A percentile compares a stretch with the other conserved stretches of the same genome.
Conservation (phyloP, 2,329 filamentous ascomycete species). For the Clonostachys rhizophaga region DNA sequence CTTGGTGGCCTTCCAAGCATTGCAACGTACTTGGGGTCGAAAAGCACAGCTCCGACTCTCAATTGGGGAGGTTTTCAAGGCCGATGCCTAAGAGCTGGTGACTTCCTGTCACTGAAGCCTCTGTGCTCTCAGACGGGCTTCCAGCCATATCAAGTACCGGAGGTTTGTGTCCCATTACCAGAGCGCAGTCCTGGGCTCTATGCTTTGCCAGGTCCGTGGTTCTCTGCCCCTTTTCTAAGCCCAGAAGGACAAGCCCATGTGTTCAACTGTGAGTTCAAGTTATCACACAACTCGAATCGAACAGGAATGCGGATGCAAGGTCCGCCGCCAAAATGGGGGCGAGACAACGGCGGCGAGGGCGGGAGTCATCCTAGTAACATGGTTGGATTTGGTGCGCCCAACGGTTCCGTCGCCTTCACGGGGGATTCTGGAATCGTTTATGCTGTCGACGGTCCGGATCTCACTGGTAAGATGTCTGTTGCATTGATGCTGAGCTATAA, state of each 20-base stretch:
- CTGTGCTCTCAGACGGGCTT: no score
- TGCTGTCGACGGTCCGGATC: no score
- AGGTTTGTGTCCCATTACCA: no score
- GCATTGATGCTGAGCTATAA: no score
- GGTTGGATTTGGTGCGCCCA: constrained; percentile 3
- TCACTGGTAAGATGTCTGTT: no score
- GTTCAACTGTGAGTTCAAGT: constrained; percentile 51
- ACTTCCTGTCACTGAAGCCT: constrained; percentile 38
- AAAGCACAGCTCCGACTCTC: constrained; percentile 52
- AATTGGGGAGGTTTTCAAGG: constrained; percentile 57
- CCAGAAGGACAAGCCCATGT: constrained; percentile 17
- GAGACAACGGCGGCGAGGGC: constrained; percentile 56
- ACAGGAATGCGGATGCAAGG: constrained; percentile 57
- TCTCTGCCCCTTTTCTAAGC: no score
- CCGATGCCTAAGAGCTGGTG: constrained; percentile 46
- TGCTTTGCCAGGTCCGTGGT: no score
- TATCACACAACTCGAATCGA: constrained; percentile 57
- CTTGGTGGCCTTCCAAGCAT: constrained; percentile 32
- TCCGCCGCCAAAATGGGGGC: constrained; percentile 52
- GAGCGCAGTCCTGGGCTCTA: no score
- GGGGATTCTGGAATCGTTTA: no score
- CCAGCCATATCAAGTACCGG: no score
- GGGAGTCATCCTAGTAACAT: constrained; percentile 56
- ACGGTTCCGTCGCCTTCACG: no score
- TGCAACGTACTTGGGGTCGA: constrained; percentile 52